Evolutionary conservation across 805 yeast genomes (phyloP), one percentile per base, ranked within the genome.

Genomic region (Kodamaea hsintzibuensis): DNA sequence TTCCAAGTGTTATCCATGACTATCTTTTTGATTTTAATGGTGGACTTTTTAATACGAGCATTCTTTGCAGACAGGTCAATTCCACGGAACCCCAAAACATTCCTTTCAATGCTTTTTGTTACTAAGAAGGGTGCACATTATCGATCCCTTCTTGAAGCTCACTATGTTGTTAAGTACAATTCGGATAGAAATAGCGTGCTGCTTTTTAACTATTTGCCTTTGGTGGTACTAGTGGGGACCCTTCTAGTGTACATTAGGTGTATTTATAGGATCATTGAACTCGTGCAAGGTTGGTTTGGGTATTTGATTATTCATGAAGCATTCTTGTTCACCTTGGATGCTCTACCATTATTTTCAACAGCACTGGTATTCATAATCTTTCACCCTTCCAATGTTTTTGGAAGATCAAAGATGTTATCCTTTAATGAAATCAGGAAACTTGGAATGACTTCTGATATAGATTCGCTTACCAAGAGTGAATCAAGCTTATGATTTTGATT

Each of bases 221-320:
- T 73, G 10, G 79, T 74, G 0, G 63, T 85, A 14, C 61, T 81
- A 0, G 14, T 69, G 3, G 73, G 86, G 0, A 82, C 83, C 2
- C 22, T 81, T 2, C 77, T 83, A 43, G 77, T 90, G 22, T 85
- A 80, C 57, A 72, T 82, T 27, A 80, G 97, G 63, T 87, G 92
- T 59, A 73, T 85, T 43, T 90, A 88, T 69, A 80, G 96, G 64
- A 78, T 89, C 30, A 77, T 82, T 39, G 97, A 91, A 68, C 74
- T 91, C 54, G 69, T 84, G 1, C 83, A 84, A 63, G 93, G 92
- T 12, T 89, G 92, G 87, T 55, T 63, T 6, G 93, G 96, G 1
- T 75, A 68, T 53, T 71, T 91, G 60, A 86, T 88, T 47, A 72
- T 76, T 1, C 68, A 69, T 27, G 63, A 78, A 2, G 65, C 74